Percentiles rank a stretch among this genome's conserved stretches.
These are phyloP conservation scores for Cydonia oblonga DNA, from an alignment of 331 rosid genomes.

Conservation along the genomic window DNA sequence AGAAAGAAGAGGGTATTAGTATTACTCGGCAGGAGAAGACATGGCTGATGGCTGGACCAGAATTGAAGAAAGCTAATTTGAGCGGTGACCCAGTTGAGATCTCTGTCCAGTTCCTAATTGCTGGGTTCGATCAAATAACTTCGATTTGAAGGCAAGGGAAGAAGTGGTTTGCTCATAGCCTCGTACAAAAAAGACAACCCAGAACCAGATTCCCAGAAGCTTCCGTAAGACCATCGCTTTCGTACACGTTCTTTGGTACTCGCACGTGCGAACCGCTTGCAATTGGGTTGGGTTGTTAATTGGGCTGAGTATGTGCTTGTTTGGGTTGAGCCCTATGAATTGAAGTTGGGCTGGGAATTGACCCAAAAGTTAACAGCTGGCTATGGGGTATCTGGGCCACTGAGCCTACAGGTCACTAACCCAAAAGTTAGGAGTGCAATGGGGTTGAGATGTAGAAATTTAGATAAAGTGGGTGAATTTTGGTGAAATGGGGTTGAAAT, in stretches of 20 bases:
- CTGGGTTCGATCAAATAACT: background rate
- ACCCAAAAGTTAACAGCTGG: background rate
- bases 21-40: slow-evolving; percentile 98
- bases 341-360: background rate
- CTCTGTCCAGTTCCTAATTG: background rate
- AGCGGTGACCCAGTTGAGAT: slow-evolving; percentile 5
- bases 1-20: background rate
- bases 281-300: background rate
- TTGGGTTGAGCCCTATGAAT: background rate
- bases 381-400: background rate
- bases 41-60: slow-evolving; percentile 32
- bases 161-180: background rate
- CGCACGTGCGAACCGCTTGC: background rate
- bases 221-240: background rate
- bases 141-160: background rate
- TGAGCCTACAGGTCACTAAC: background rate
- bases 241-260: background rate
- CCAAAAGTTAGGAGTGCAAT: too few species aligned
- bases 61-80: slow-evolving; percentile 3
- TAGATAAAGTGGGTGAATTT: background rate
- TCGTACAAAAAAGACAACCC: background rate
- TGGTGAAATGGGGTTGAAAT: background rate
- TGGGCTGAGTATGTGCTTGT: background rate
- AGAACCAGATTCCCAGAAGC: slow-evolving; percentile 21
- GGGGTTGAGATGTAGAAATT: too few species aligned